Evolutionary conservation across 805 yeast genomes (phyloP).

Genomic region (Metschnikowia sp.): DNA sequence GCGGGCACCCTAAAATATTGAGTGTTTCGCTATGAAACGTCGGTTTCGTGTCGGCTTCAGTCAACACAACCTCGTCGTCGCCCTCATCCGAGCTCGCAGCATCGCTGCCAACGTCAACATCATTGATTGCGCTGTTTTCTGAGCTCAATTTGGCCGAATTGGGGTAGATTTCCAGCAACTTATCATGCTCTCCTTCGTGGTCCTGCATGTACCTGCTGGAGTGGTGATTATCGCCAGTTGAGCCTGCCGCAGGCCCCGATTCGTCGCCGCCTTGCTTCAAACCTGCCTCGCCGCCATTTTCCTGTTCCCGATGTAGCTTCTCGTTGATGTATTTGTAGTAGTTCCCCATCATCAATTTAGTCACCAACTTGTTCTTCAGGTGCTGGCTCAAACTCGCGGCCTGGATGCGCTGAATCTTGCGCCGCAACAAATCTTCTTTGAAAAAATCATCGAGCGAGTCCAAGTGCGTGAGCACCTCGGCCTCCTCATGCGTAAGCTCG

Average conservation of each 20-base stretch:
- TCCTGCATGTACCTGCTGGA: neutral
- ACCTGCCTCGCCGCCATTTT: neutral
- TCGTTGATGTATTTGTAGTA: slow-evolving; percentile 46
- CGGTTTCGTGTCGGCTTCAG: slow-evolving; percentile 46
- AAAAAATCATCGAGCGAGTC: slow-evolving; percentile 35
- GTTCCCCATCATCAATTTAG: slow-evolving; percentile 67
- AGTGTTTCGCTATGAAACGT: slow-evolving; percentile 44
- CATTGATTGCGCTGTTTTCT: too few species aligned
- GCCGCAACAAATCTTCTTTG: slow-evolving; percentile 41
- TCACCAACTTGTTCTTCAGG: slow-evolving; percentile 51
- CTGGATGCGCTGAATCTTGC: slow-evolving; percentile 48
- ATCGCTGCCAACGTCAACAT: too few species aligned
- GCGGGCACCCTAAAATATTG: slow-evolving; percentile 69
- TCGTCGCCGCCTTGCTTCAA: neutral
- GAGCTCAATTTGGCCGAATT: too few species aligned
- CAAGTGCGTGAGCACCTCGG: slow-evolving; percentile 34
- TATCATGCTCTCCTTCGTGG: neutral
- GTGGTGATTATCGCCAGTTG: too few species aligned
- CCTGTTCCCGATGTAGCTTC: neutral
- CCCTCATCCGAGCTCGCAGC: slow-evolving; percentile 1
- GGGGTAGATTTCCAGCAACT: too few species aligned
- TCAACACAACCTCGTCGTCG: slow-evolving; percentile 44
- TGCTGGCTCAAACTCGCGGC: slow-evolving; percentile 33
- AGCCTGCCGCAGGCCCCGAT: neutral
- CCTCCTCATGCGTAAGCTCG: slow-evolving; percentile 35